phyloP scores from a whole-genome alignment of 495 filamentous ascomycete genomes.

The Aspergillus biplanus region DNA sequence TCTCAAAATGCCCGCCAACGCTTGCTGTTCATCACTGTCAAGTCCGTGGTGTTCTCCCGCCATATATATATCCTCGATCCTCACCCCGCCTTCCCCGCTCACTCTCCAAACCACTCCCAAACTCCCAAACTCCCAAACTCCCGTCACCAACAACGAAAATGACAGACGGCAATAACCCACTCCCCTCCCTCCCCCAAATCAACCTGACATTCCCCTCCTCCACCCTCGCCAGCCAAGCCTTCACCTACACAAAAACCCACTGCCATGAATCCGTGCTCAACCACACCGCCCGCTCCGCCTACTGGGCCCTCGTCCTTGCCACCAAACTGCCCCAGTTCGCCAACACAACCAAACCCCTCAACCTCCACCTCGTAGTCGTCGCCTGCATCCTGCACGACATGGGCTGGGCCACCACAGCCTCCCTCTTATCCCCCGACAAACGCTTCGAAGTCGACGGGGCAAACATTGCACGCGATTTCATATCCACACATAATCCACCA shows the following conservation, averaged over 20 bases:
- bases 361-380: conserved; percentile 7
- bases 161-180: no score
- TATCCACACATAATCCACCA: neutral
- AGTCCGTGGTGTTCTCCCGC: neutral
- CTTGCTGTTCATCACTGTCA: neutral
- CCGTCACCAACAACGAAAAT: neutral
- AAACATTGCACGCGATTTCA: conserved; percentile 2
- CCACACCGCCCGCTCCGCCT: no score
- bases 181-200: neutral
- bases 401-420: neutral
- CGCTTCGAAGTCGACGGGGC: conserved; percentile 16
- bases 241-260: no score
- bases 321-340: no score
- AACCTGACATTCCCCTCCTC: no score
- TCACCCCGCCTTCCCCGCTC: neutral
- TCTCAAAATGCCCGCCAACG: neutral
- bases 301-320: no score
- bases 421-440: neutral
- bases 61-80: neutral
- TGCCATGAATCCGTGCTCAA: no score
- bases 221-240: no score
- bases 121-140: no score
- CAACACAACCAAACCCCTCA: no score
- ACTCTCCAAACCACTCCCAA: neutral
- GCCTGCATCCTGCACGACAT: conserved; percentile 11